Evolutionary conservation across 345 rosid species (phyloP), one percentile per base, ranked within the genome.

Genomic region (Clarkia xantiana): DNA sequence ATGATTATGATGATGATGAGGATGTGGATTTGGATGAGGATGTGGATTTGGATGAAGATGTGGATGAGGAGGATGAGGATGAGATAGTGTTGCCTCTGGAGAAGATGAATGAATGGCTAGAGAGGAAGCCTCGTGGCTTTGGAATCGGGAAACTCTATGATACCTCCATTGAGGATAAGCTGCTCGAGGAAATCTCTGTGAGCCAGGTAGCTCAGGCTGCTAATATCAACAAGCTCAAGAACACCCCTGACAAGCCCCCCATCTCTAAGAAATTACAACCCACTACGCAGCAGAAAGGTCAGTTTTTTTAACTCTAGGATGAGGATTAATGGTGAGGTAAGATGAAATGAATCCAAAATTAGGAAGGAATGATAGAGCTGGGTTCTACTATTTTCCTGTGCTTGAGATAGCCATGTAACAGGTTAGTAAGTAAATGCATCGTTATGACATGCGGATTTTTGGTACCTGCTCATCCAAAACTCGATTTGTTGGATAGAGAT

Each of bases 81-180:
- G 81, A 40, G 19, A 51, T 67, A 73, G 12, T 64, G 43, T 18
- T 80, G 53, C 80, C 94, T 6, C 42, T 70, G 23, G 85, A 53
- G 44, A 59, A 77, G 62, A 82, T 85, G 95, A 60, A 61, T 60
- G 52, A 63, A 70, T 82, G 94, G 94, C 64, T 77, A 42, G 84
- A 76, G 73, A 76, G 42, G 34, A 79, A 67, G 74, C 95, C 95
- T 1, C 60, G 67, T 20, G 95, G 94, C 25, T 89, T 85, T 36
- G 95, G 97, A 1, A 77, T 57, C n/a, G 80, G 78, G 44, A 85
- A 79, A 49, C 77, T 61, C 18, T 90, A 82, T 36, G 84, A 80
- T 47, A 83, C 95, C 51, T 63, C 64, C 11, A 11, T 77, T 60
- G 95, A 90, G 71, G 95, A 79, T 38, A 76, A 77, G 69, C 70